Conservation (phyloP, 768 basidiomycete species). For the Boletus huronensis region DNA sequence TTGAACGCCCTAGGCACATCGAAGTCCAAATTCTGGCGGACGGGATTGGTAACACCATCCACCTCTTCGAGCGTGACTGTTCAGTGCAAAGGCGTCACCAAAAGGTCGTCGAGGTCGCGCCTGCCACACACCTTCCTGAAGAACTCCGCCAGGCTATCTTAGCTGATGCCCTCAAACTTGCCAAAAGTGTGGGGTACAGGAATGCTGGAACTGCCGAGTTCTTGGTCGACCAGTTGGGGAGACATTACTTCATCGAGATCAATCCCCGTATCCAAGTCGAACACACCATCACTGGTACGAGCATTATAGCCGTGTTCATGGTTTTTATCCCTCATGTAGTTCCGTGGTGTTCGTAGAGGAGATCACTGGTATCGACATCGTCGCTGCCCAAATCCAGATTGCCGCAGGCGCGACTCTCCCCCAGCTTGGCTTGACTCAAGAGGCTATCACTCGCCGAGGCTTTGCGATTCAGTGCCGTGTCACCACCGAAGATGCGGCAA, state of each 20-base stretch:
- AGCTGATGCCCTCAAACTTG: conserved; percentile 89
- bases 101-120: conserved; percentile 98
- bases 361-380: conserved; percentile 98
- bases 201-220: conserved; percentile 99
- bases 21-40: conserved; percentile 97
- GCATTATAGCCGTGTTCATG: neutral
- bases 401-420: conserved; percentile 97
- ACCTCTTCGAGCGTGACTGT: conserved; percentile 98
- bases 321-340: neutral
- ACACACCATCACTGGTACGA: conserved; percentile 93
- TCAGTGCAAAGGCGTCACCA: conserved; percentile 98
- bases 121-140: conserved; percentile 90
- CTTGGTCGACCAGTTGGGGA: conserved; percentile 92
- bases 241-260: conserved; percentile 99
- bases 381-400: conserved; percentile 99
- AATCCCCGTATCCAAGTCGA: conserved; percentile 99
- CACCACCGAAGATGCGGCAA: conserved; percentile 94
- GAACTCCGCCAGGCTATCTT: conserved; percentile 87
- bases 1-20: conserved; percentile 95
- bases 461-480: conserved; percentile 98
- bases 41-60: conserved; percentile 88
- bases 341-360: conserved; percentile 66
- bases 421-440: conserved; percentile 93
- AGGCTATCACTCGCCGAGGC: conserved; percentile 92
- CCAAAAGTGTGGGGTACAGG: conserved; percentile 88